phyloP scores from a whole-genome alignment of 2,329 filamentous ascomycete genomes.

The Exophiala dermatitidis region DNA sequence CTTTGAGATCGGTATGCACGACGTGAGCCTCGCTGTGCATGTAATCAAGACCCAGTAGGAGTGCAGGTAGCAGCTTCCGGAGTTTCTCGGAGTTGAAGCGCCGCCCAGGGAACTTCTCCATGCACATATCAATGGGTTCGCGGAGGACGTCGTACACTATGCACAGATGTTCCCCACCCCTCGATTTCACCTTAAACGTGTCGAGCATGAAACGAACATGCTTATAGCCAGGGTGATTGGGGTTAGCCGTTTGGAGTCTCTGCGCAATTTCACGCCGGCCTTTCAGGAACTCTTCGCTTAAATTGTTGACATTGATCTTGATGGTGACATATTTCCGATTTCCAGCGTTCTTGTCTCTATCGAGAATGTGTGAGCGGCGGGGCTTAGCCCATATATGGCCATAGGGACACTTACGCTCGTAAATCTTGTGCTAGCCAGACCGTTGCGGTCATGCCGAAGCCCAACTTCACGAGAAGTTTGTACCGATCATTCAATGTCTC shows the following conservation, averaged over 20 bases:
- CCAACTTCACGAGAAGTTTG: slow-evolving; percentile 37
- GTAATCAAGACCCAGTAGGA: slow-evolving; percentile 38
- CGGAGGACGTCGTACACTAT: slow-evolving; percentile 37
- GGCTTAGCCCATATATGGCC: too few relatives aligned
- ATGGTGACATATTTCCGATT: slow-evolving; percentile 31
- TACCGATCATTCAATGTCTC: slow-evolving; percentile 35
- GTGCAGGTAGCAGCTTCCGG: slow-evolving; percentile 33
- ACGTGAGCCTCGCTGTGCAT: slow-evolving; percentile 36
- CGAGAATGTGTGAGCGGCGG: background rate
- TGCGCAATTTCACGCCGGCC: slow-evolving; percentile 30
- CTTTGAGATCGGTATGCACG: slow-evolving; percentile 43
- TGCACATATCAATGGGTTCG: slow-evolving; percentile 35
- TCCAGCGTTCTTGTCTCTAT: slow-evolving; percentile 14
- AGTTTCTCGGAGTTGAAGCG: slow-evolving; percentile 29
- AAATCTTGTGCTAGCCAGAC: slow-evolving; percentile 40
- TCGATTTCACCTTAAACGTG: slow-evolving; percentile 31
- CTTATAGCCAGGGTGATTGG: slow-evolving; percentile 31
- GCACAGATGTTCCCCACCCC: slow-evolving; percentile 32
- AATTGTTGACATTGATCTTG: slow-evolving; percentile 32
- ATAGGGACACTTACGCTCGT: slow-evolving; percentile 20
- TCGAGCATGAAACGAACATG: slow-evolving; percentile 34
- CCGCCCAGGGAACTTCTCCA: slow-evolving; percentile 28
- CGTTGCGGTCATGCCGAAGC: slow-evolving; percentile 38
- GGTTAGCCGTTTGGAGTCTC: slow-evolving; percentile 31
- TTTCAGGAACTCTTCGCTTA: slow-evolving; percentile 24